Base-by-base conservation (phyloP, 805 yeast genomes). In the Blastobotrys parvus region DNA sequence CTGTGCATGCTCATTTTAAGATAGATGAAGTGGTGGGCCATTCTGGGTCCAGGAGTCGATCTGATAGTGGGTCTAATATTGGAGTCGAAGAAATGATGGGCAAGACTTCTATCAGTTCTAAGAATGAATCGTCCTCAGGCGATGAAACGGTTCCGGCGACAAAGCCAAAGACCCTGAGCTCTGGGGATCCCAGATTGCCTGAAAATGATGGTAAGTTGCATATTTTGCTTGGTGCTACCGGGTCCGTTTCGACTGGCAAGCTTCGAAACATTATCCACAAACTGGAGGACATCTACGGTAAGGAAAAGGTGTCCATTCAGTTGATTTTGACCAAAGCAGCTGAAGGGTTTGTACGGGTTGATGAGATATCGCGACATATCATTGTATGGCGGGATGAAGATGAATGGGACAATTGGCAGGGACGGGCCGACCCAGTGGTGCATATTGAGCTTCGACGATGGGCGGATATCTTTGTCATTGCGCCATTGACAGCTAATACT, bases 401-500 rank as follows among this genome's bases (percentile, higher is more conserved):
- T 60, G 97, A 90, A 64, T 90, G 98, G 98, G 67, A 68, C 27
- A 77, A 81, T n/a, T 90, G 97, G 82, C 79, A 80, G 53, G 63
- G 70, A 36, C 72, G 94, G 48, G 70, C 80, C 43, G 97, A 92
- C 62, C 97, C 97, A 1, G 95, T 92, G 30, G 69, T 92, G 50
- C 97, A 90, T 64, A 88, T 90, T 52, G 97, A 92, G 65, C 69
- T 90, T 46, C 78, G 97, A 47, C 78, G 95, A 50, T 90, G 97
- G 97, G 97, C 97, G 1, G 97, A 90, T 63, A 78, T 92, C 35
- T 70, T 92, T 39, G 74, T 92, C 18, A 82, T 90, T 35, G 95
- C 95, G n/a, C 98, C 98, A 11, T 68, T 90, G 52, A 82, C 94
- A 13, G 97, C 97, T 4, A 92, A 92, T 61, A 82, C 97, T 0